These are phyloP conservation scores for Picochlorum sp. DNA, from an alignment of 139 green algal genomes.

Conservation along the genomic window DNA sequence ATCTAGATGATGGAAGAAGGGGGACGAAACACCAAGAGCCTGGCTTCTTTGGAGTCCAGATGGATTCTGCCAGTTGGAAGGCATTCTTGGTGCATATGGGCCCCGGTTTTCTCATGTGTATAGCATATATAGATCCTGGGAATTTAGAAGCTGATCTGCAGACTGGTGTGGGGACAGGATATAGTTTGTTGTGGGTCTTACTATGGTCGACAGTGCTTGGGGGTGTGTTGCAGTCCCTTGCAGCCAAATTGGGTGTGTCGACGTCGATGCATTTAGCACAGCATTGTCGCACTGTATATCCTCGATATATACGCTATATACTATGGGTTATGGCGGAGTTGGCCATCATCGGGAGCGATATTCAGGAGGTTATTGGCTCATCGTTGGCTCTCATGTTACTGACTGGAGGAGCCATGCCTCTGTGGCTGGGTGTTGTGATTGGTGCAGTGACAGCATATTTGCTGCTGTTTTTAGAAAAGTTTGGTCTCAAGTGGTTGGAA, in stretches of 20 bases:
- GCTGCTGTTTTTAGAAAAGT: conserved; percentile 34
- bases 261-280: conserved; percentile 29
- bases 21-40: not conserved
- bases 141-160: conserved; percentile 42
- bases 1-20: not conserved
- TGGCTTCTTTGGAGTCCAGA: not conserved
- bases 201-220: conserved; percentile 18
- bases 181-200: conserved; percentile 37
- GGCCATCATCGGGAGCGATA: conserved; percentile 79
- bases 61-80: not conserved
- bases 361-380: conserved; percentile 66
- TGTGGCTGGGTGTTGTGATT: conserved; percentile 45
- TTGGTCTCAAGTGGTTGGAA: conserved; percentile 31
- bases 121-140: conserved; percentile 39
- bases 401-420: conserved; percentile 42
- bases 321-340: conserved; percentile 83
- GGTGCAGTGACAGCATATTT: conserved; percentile 22
- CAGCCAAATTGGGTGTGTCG: conserved; percentile 29
- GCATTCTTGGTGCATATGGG: not conserved
- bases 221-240: conserved; percentile 24
- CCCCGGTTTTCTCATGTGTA: conserved; percentile 31
- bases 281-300: conserved; percentile 36
- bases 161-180: conserved; percentile 28
- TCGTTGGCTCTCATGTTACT: conserved; percentile 75
- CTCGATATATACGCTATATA: conserved; percentile 19